Percentiles rank a stretch among this genome's conserved stretches.
These are phyloP conservation scores for Calonectria multiphialidica DNA, from an alignment of 2,329 filamentous ascomycete genomes.

Conservation along the genomic window DNA sequence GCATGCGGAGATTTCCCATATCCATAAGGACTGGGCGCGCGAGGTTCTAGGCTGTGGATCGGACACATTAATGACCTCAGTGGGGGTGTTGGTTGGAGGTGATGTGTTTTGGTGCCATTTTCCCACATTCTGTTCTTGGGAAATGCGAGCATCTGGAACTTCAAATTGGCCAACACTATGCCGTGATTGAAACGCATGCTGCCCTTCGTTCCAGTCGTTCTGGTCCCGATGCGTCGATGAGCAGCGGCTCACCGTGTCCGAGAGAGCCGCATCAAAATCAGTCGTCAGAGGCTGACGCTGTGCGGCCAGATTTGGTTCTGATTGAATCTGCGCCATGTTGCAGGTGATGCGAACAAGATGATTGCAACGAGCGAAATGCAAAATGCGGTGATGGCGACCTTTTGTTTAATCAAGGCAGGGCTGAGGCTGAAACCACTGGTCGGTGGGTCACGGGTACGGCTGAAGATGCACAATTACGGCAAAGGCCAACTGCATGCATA, in stretches of 20 bases:
- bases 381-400: neutral
- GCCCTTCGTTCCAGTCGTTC: neutral
- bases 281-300: neutral
- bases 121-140: neutral
- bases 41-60: neutral
- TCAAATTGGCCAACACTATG: neutral
- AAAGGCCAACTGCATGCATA: neutral
- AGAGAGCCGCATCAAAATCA: neutral
- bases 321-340: neutral
- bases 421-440: neutral
- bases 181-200: neutral
- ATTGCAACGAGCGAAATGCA: neutral
- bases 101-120: neutral
- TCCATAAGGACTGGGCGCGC: neutral
- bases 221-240: neutral
- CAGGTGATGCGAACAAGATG: neutral
- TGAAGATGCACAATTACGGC: neutral
- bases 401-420: neutral
- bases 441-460: neutral
- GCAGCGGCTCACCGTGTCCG: neutral
- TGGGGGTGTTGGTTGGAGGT: neutral
- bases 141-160: neutral
- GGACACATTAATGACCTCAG: too few species aligned
- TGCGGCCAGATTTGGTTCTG: too few species aligned
- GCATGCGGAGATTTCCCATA: neutral